These are phyloP conservation scores for Zizania latifolia DNA, from an alignment of 176 grass and related monocot species.

Conservation along the genomic window DNA sequence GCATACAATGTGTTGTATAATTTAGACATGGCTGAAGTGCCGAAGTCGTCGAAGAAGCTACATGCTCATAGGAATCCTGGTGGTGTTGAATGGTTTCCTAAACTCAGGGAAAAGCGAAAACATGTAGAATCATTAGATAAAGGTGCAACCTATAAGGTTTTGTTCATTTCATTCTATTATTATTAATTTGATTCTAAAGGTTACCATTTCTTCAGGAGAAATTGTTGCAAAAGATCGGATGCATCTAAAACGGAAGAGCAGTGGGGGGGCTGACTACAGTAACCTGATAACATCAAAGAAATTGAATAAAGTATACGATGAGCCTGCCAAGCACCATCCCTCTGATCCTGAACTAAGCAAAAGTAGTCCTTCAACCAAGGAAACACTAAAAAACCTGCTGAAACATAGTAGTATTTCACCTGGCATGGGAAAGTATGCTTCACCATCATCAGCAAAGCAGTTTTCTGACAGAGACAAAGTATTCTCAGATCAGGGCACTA, in stretches of 20 bases:
- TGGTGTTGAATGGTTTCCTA: constrained; percentile 34
- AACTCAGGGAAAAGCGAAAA: constrained; percentile 43
- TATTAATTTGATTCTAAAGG: constrained; percentile 8
- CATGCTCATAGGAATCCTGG: constrained; percentile 27
- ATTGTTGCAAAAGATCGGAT: constrained; percentile 22
- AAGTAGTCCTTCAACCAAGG: constrained; percentile 28
- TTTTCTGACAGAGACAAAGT: constrained; percentile 25
- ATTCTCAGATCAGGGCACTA: constrained; percentile 25
- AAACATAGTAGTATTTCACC: constrained; percentile 26
- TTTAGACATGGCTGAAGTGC: constrained; percentile 17
- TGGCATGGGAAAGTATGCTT: constrained; percentile 25
- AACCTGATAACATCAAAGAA: constrained; percentile 46
- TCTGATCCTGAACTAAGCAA: constrained; percentile 34
- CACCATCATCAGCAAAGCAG: constrained; percentile 33
- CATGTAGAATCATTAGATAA: constrained; percentile 24
- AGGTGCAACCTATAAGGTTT: constrained; percentile 29
- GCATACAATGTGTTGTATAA: constrained; percentile 24
- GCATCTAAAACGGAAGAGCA: constrained; percentile 41
- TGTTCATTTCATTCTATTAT: constrained; percentile 3
- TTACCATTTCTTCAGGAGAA: constrained; percentile 39
- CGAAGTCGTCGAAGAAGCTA: constrained; percentile 41
- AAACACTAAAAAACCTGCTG: constrained; percentile 18
- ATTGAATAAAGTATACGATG: constrained; percentile 37
- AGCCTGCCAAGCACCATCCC: constrained; percentile 15
- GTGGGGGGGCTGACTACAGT: constrained; percentile 28